These are phyloP conservation scores for Lactarius hatsudake DNA, from an alignment of 768 basidiomycete species.

Conservation along the genomic window DNA sequence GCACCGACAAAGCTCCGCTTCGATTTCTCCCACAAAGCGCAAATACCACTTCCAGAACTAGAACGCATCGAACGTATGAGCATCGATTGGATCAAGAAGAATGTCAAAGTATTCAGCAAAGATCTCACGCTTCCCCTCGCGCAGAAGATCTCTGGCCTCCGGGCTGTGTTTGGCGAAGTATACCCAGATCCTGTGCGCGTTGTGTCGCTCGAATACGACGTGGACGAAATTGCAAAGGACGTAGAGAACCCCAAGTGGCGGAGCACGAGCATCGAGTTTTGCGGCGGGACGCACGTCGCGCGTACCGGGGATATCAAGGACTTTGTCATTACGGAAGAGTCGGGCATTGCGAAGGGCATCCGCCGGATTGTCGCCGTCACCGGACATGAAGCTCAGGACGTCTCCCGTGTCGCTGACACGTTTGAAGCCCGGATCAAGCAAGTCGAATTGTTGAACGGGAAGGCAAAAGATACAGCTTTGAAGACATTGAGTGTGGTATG, in stretches of 20 bases:
- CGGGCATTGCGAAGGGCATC: slow-evolving; percentile 97
- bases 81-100: slow-evolving; percentile 85
- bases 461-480: slow-evolving; percentile 83
- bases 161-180: slow-evolving; percentile 96
- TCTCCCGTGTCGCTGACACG: slow-evolving; percentile 61
- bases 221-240: slow-evolving; percentile 84
- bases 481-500: slow-evolving; percentile 77
- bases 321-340: slow-evolving; percentile 92
- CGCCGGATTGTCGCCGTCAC: slow-evolving; percentile 93
- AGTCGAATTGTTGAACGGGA: slow-evolving; percentile 59
- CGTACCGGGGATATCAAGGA: slow-evolving; percentile 97
- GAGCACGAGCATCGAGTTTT: slow-evolving; percentile 91
- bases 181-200: slow-evolving; percentile 98
- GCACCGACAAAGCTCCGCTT: slow-evolving; percentile 95
- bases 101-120: slow-evolving; percentile 85
- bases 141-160: slow-evolving; percentile 84
- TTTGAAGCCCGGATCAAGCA: slow-evolving; percentile 61
- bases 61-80: slow-evolving; percentile 79
- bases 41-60: slow-evolving; percentile 74
- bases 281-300: slow-evolving; percentile 98
- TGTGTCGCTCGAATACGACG: slow-evolving; percentile 83
- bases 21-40: slow-evolving; percentile 96
- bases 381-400: slow-evolving; percentile 87
- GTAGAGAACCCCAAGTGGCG: slow-evolving; percentile 90
- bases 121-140: slow-evolving; percentile 78